Evolutionary conservation across 495 filamentous ascomycete species (phyloP).

Genomic region (Neurospora tetrasperma): DNA sequence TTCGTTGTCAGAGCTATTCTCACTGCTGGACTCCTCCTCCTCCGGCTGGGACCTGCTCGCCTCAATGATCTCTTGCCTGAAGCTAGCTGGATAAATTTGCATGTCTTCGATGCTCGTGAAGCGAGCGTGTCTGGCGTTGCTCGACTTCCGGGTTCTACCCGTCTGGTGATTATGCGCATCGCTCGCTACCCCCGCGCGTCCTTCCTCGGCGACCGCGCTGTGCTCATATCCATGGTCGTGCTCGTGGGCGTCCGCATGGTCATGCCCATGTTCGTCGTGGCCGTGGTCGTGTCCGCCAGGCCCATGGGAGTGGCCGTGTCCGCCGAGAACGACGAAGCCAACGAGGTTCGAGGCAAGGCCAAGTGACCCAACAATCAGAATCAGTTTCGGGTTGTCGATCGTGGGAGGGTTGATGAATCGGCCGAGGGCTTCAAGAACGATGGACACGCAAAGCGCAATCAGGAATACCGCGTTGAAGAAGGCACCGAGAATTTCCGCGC

Average conservation of each 20-base stretch:
- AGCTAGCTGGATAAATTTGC: conserved; percentile 77
- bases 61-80: conserved; percentile 83
- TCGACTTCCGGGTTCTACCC: conserved; percentile 34
- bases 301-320: conserved; percentile 81
- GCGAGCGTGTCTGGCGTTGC: conserved; percentile 39
- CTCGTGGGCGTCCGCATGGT: conserved; percentile 46
- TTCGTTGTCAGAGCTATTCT: conserved; percentile 45
- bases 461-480: conserved; percentile 95
- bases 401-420: conserved; percentile 80
- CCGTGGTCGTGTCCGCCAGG: conserved; percentile 48
- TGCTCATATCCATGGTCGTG: conserved; percentile 26
- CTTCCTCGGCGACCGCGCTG: conserved; percentile 20
- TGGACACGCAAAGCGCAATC: conserved; percentile 88
- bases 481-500: conserved; percentile 94
- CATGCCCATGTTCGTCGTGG: conserved; percentile 46
- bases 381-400: conserved; percentile 71
- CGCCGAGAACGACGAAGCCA: conserved; percentile 84
- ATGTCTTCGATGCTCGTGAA: conserved; percentile 59
- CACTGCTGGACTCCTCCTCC: conserved; percentile 39
- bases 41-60: conserved; percentile 44
- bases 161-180: conserved; percentile 3
- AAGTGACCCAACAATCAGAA: conserved; percentile 76
- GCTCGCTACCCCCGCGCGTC: conserved; percentile 12
- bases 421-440: conserved; percentile 87
- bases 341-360: conserved; percentile 83